Base-by-base conservation (phyloP, 1,284 basidiomycete species). In the Sanghuangporus sanghuang region DNA sequence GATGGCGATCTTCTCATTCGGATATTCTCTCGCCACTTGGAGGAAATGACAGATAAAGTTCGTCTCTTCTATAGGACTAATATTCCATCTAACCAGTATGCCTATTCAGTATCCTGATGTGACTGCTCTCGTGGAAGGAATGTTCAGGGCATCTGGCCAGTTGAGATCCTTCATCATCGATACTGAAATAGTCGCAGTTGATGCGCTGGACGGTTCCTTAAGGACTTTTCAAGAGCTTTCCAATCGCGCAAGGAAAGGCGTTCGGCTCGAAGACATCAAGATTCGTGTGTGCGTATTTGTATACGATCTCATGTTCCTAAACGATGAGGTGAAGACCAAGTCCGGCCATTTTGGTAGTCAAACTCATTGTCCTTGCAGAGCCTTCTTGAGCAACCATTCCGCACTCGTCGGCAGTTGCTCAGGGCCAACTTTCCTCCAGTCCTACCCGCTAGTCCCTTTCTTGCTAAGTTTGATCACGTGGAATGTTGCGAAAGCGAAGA, bases 301-400 rank as follows among this genome's bases (percentile, higher is more conserved):
- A 0, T 98, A 98, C 73, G 95, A 98, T 75, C 71, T 98, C 66
- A 91, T 98, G 85, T 91, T 90, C 71, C 77, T 95, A 58, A 90
- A 98, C 74, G 91, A 87, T 73, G 81, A 84, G 76, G 89, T 87
- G 65, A 71, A 80, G 40, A 54, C 23, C 63, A 18, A 21, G 21
- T 57, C 54, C 6, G 36, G 59, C 42, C 8, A 12, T 12, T 18
- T 50, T 54, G 57, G 55, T 21, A 27, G 53, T 38, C 64, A 53
- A 56, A 50, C 59, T 64, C 14, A 62, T 38, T 27, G 27, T 65
- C 23, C 61, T 21, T 35, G n/a, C 61, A 95, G 90, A 78, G 86
- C 14, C 79, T 96, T 2, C 78, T 97, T 53, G 81, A 83, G 53
- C 78, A 80, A 36, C 81, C 92, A 0, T 93, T 96, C 71, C 85